Percentiles rank a stretch among this genome's conserved stretches.
These are phyloP conservation scores for Ogataea sp. DNA, from an alignment of 805 yeast species.

Conservation along the genomic window DNA sequence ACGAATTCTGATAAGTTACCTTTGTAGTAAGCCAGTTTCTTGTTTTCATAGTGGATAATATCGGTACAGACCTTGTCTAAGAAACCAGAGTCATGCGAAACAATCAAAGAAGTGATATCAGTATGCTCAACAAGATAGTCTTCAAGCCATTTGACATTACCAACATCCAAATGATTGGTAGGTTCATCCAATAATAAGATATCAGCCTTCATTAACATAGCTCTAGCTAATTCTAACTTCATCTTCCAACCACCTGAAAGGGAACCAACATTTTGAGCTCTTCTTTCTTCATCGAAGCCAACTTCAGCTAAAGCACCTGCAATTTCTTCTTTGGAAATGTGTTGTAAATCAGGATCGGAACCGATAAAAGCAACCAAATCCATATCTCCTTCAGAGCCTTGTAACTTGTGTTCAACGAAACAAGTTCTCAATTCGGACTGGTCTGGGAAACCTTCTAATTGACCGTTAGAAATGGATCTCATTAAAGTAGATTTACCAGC, in stretches of 20 bases:
- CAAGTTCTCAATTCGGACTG: constrained; percentile 82
- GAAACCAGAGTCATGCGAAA: constrained; percentile 97
- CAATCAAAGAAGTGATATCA: constrained; percentile 88
- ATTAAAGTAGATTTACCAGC: constrained; percentile 97
- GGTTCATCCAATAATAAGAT: constrained; percentile 94
- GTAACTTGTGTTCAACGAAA: constrained; percentile 94
- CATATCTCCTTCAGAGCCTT: constrained; percentile 89
- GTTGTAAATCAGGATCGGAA: constrained; percentile 71
- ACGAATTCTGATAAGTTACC: constrained; percentile 94
- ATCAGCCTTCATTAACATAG: constrained; percentile 96
- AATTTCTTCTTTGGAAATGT: constrained; percentile 62
- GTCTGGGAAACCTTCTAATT: constrained; percentile 95
- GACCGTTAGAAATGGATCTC: constrained; percentile 96
- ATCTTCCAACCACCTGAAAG: constrained; percentile 99
- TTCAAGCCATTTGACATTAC: constrained; percentile 89
- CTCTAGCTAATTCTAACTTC: constrained; percentile 98
- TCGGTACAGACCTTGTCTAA: constrained; percentile 94
- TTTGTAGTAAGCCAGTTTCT: constrained; percentile 89
- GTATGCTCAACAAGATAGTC: constrained; percentile 77
- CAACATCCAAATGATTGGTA: constrained; percentile 94
- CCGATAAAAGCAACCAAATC: constrained; percentile 85
- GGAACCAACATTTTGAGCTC: constrained; percentile 87
- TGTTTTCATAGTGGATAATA: constrained; percentile 92
- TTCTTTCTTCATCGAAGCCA: constrained; percentile 87
- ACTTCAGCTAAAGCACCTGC: constrained; percentile 70